These are phyloP conservation scores for Phialophora chinensis DNA, from an alignment of 2,329 filamentous ascomycete genomes.

Conservation along the genomic window DNA sequence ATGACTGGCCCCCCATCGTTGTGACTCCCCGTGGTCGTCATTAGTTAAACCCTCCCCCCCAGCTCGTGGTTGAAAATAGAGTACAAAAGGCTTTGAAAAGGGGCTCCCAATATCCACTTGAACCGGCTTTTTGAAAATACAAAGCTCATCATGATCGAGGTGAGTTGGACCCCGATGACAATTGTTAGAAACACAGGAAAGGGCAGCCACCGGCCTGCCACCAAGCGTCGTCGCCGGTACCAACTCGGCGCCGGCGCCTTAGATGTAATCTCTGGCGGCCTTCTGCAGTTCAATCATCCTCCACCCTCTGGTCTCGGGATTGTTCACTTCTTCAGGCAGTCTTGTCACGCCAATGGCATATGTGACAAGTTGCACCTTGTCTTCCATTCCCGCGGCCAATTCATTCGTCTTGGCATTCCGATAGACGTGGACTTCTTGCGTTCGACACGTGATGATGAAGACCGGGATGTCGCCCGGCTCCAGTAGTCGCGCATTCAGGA, in stretches of 20 bases:
- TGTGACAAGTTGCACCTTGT: slow-evolving; percentile 96
- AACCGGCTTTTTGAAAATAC: slow-evolving; percentile 16
- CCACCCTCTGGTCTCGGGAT: slow-evolving; percentile 96
- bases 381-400: slow-evolving; percentile 95
- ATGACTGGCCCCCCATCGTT: not conserved
- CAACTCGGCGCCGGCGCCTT: slow-evolving; percentile 33
- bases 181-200: slow-evolving; percentile 1
- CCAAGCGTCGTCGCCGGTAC: not conserved
- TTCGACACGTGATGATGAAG: slow-evolving; percentile 95
- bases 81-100: slow-evolving; percentile 21
- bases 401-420: slow-evolving; percentile 86
- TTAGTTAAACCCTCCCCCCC: not conserved
- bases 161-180: slow-evolving; percentile 15
- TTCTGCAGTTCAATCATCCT: slow-evolving; percentile 98
- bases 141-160: slow-evolving; percentile 23
- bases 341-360: slow-evolving; percentile 97
- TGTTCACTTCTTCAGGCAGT: slow-evolving; percentile 92
- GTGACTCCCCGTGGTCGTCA: not conserved
- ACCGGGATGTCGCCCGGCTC: slow-evolving; percentile 70
- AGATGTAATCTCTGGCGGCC: slow-evolving; percentile 89
- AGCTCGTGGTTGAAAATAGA: slow-evolving; percentile 5
- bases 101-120: slow-evolving; percentile 7
- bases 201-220: not conserved
- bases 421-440: slow-evolving; percentile 97
- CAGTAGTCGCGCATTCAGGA: slow-evolving; percentile 54